Evolutionary conservation across 1,284 basidiomycete species (phyloP), one percentile per base, ranked within the genome.

Genomic region (Ganoderma lucidum): DNA sequence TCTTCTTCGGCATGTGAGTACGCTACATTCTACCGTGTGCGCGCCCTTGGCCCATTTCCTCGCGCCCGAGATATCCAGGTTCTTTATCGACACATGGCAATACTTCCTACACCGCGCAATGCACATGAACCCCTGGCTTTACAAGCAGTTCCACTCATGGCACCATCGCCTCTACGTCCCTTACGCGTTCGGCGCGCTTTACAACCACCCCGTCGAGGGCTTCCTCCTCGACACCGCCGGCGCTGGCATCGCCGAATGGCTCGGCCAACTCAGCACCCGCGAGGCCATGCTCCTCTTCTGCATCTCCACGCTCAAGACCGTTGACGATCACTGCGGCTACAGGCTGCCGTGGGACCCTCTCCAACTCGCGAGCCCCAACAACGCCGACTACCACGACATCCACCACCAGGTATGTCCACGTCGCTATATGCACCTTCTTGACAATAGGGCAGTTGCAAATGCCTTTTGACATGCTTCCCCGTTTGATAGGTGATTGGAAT

Each of bases 281-380:
- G 95, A 97, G 80, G 91, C 95, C n/a, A 90, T 90, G 68, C 76
- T 98, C 61, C 86, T 99, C 67, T 99, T 99, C 79, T 84, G 84
- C 10, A 83, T 99, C 72, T 93, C 94, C 19, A 94, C 93, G 0
- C 83, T 95, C 77, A 99, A 99, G 85, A 99, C 97, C 0, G 96
- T 99, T 58, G 96, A 98, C 75, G 98, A 99, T 80, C 97, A 99
- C 81, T 98, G 97, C 73, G 97, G 97, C 0, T 98, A 98, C 80
- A 86, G 82, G 35, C 82, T 99, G 30, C 96, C 96, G 64, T 96
- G 92, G 82, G 97, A 98, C 78, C 95, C 95, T 1, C 84, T 97
- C 60, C 97, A 99, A 80, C 78, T 95, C 75, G 77, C 98, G 67
- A 95, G 93, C 70, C 85, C 88, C n/a, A 99, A 99, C 80, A 98